Base-by-base conservation (phyloP, 2,329 filamentous ascomycete species). In the Penicillium sp. region DNA sequence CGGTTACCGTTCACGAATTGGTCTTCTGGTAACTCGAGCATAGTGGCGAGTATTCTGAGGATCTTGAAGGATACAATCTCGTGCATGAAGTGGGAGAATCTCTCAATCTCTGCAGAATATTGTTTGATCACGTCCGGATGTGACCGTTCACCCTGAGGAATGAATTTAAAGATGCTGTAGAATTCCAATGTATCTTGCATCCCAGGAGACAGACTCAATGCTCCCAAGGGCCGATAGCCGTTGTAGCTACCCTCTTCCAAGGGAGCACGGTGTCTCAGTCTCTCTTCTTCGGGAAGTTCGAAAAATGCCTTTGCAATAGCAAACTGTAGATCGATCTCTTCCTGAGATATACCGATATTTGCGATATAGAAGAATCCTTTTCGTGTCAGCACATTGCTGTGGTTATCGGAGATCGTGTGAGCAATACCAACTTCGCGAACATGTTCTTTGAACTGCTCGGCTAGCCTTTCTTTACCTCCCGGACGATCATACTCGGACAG, bases 161-260 rank as follows among this genome's bases (percentile, higher is more conserved):
- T 76, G 64, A 83, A 85, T 61, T 86, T 86, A 55, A 80, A 78
- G 13, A 84, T 78, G 62, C 85, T 84, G 73, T 81, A 85, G n/a
- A 84, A 78, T 62, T 85, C 79, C 34, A 81, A 72, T 53, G 84
- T 84, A 62, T 85, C 82, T 23, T 58, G 61, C 19, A 67, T 53
- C 11, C 69, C 68, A 1, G 66, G 65, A 14, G 57, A 55, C 16
- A 67, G 53, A 18, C 69, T 74, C 34, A 77, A 52, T 7, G 57
- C 48, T 1, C 79, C 79, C 1, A 74, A 61, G 0, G 78, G 78
- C 27, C 78, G 75, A 59, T 79, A 82, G 4, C 81, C 82, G 56
- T 83, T 83, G 65, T 84, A 84, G 29, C 78, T 78, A 0, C 79
- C 82, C 27, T 76, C 70, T 46, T 78, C 79, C 3, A 81, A 73